Evolutionary conservation across 768 basidiomycete species (phyloP), one percentile per base, ranked within the genome.

Genomic region (Termitomyces sp.): DNA sequence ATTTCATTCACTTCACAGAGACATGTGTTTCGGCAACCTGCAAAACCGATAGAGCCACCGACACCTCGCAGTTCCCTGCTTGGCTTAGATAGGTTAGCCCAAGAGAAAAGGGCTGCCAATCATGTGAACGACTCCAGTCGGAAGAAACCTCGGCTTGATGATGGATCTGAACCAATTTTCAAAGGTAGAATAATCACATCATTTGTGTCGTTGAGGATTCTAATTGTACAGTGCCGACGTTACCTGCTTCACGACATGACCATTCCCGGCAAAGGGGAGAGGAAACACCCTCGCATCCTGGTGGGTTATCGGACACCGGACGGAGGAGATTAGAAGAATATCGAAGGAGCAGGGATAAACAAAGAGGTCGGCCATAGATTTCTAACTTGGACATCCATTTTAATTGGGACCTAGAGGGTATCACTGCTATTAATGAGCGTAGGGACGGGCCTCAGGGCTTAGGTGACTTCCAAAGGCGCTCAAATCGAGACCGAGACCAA

Each of bases 241-340:
- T 96, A 25, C 96, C 94, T 61, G 76, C 78, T 38, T 68, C 72
- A 14, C 80, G 84, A 50, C 74, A 71, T 45, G 72, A 77, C n/a
- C 86, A 88, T 68, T 70, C 81, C 2, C 83, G 96, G 5, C 86
- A 91, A 62, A 79, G 91, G 61, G 91, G 87, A 0, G 89, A 90
- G 66, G 96, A 97, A 66, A 98, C 96, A 0, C 96, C 96, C 0
- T 96, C 96, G 20, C 92, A 96, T 70, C 88, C 92, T 3, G 91
- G 92, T 42, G 96, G 96, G 15, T 76, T 99, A 20, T 91, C 93
- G 1, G 90, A 92, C 32, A 76, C 78, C 1, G 94, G 88, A 14
- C 79, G 88, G 20, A 79, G 81, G 64, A 76, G 83, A 61, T 74
- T 98, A 34, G 94, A 95, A 60, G 95, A 96, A 64, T 76, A 93